A percentile compares a stretch with the other conserved stretches of the same genome.
phyloP scores from a whole-genome alignment of 1,284 basidiomycete species.

The Apiotrichum domesticum region DNA sequence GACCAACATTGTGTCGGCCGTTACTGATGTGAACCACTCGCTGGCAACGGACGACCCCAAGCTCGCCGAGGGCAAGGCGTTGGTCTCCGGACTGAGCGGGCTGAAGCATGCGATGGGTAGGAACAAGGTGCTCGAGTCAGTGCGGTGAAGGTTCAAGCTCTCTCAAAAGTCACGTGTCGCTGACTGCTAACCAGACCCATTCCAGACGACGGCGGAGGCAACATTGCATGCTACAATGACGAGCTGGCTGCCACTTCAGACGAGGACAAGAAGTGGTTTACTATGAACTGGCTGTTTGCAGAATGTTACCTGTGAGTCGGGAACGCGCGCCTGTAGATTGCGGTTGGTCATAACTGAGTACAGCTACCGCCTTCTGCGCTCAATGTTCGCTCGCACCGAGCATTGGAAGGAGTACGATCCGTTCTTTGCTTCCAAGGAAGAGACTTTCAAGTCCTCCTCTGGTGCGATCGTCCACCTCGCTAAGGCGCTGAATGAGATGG shows the following conservation, averaged over 20 bases:
- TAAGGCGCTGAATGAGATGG: slow-evolving; percentile 34
- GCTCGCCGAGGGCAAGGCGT: slow-evolving; percentile 62
- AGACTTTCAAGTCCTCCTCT: slow-evolving; percentile 75
- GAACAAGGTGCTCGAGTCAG: slow-evolving; percentile 67
- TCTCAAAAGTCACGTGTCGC: too few relatives aligned
- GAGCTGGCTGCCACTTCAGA: slow-evolving; percentile 57
- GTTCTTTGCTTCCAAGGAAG: slow-evolving; percentile 72
- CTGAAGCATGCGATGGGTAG: slow-evolving; percentile 87
- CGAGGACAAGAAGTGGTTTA: slow-evolving; percentile 75
- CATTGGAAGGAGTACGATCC: slow-evolving; percentile 80
- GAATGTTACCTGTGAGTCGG: slow-evolving; percentile 61
- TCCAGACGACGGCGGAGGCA: slow-evolving; percentile 63
- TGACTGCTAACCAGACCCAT: slow-evolving; percentile 53
- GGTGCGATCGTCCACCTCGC: slow-evolving; percentile 61
- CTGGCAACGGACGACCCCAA: slow-evolving; percentile 45
- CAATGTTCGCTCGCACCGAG: slow-evolving; percentile 62
- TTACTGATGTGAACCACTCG: slow-evolving; percentile 58
- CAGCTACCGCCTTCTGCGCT: slow-evolving; percentile 79
- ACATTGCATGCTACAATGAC: slow-evolving; percentile 64
- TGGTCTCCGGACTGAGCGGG: slow-evolving; percentile 72
- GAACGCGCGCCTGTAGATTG: not conserved
- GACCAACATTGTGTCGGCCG: slow-evolving; percentile 67
- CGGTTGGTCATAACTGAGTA: not conserved
- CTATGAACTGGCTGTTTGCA: slow-evolving; percentile 85
- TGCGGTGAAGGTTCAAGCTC: slow-evolving; percentile 7